Evolutionary conservation across 2,329 filamentous ascomycete genomes (phyloP).

Genomic region (Sarocladium brachiariae): DNA sequence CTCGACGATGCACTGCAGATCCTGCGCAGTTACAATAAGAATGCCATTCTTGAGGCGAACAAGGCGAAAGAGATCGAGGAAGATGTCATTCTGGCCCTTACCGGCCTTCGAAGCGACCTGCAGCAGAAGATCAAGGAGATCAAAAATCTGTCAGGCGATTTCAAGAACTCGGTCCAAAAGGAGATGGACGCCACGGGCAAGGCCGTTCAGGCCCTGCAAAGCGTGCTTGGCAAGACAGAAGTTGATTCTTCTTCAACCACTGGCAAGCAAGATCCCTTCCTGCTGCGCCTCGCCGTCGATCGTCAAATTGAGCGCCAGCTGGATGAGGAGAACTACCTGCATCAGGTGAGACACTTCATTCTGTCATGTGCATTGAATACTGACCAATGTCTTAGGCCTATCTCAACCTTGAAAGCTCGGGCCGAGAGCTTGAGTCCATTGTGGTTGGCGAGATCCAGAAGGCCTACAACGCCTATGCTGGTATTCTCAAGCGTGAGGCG

Average conservation of each 20-base stretch:
- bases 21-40: constrained; percentile 75
- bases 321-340: constrained; percentile 94
- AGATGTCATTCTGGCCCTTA: constrained; percentile 83
- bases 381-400: constrained; percentile 58
- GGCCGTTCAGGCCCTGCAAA: constrained; percentile 73
- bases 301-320: constrained; percentile 87
- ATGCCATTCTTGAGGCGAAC: constrained; percentile 69
- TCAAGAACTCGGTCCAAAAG: constrained; percentile 94
- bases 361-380: not conserved
- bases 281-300: constrained; percentile 79
- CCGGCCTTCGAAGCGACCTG: constrained; percentile 78
- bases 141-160: constrained; percentile 85
- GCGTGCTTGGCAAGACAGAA: constrained; percentile 72
- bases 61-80: constrained; percentile 87
- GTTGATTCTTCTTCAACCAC: constrained; percentile 64
- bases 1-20: constrained; percentile 80
- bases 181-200: constrained; percentile 82
- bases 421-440: constrained; percentile 90
- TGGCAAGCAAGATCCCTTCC: constrained; percentile 87
- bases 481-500: constrained; percentile 84
- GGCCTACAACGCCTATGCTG: constrained; percentile 88
- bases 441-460: constrained; percentile 98
- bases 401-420: constrained; percentile 87
- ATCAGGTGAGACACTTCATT: constrained; percentile 55
- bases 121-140: constrained; percentile 98